Conservation (phyloP, 2,329 filamentous ascomycete species). For the Didymella segeticola region DNA sequence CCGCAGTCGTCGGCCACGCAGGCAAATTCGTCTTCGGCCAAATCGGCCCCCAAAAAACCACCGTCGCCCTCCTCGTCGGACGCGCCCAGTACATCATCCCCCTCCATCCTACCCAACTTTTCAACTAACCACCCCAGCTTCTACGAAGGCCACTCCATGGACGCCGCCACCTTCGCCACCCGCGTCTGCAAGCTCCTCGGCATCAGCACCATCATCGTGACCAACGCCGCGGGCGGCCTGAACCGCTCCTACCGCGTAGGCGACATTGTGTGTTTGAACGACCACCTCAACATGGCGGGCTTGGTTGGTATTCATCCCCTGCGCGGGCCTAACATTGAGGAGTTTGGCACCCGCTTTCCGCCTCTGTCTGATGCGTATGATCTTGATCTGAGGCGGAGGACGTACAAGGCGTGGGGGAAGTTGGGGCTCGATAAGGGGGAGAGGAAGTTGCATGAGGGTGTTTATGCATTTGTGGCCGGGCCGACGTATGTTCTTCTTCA, state of each 20-base stretch:
- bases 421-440: slow-evolving; percentile 55
- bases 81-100: no score
- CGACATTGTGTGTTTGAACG: slow-evolving; percentile 70
- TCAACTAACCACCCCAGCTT: no score
- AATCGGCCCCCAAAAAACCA: slow-evolving; percentile 59
- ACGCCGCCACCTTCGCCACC: slow-evolving; percentile 68
- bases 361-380: slow-evolving; percentile 71
- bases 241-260: slow-evolving; percentile 70
- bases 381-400: slow-evolving; percentile 63
- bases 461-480: slow-evolving; percentile 70
- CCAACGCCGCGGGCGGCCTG: slow-evolving; percentile 70
- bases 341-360: slow-evolving; percentile 69
- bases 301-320: slow-evolving; percentile 67
- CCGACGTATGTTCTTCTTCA: slow-evolving; percentile 58
- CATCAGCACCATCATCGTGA: slow-evolving; percentile 67
- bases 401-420: slow-evolving; percentile 64
- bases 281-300: slow-evolving; percentile 70
- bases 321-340: slow-evolving; percentile 67
- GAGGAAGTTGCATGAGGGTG: slow-evolving; percentile 66
- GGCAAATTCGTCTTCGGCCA: slow-evolving; percentile 70
- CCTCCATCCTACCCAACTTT: no score
- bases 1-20: slow-evolving; percentile 64
- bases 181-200: slow-evolving; percentile 69
- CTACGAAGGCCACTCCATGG: slow-evolving; percentile 71
- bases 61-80: slow-evolving; percentile 69